Percentiles rank a stretch among this genome's conserved stretches.
phyloP scores from a whole-genome alignment of 139 green algal species.

The Asterochloris sp. region DNA sequence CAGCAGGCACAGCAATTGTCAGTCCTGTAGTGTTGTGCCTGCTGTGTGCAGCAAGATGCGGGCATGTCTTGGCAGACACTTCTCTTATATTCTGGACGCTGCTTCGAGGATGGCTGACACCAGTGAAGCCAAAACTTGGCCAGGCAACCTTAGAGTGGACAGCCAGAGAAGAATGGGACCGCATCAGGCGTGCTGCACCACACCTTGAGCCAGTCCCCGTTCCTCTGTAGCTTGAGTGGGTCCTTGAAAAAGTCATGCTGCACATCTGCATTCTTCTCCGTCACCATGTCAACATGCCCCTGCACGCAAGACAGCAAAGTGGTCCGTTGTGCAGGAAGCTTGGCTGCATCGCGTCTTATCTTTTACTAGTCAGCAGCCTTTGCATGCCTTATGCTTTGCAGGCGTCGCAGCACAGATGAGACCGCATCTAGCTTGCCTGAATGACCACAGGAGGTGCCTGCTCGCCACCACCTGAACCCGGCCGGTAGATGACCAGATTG shows the following conservation, averaged over 20 bases:
- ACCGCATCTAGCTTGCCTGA: slow-evolving; percentile 32
- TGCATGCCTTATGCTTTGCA: too few relatives aligned
- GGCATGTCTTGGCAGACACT: too few relatives aligned
- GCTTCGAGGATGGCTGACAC: background rate
- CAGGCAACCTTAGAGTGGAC: too few relatives aligned
- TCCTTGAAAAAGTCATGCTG: slow-evolving; percentile 62
- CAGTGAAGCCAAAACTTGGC: background rate
- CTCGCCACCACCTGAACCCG: slow-evolving; percentile 57
- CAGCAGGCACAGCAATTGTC: background rate
- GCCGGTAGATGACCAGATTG: slow-evolving; percentile 67
- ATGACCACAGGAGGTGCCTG: slow-evolving; percentile 58
- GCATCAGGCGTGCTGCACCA: background rate
- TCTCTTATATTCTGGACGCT: too few relatives aligned
- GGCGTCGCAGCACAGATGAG: background rate
- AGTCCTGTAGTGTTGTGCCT: too few relatives aligned
- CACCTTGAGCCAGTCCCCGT: slow-evolving; percentile 63
- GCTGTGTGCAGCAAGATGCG: too few relatives aligned
- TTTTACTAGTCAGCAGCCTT: too few relatives aligned
- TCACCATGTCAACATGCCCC: slow-evolving; percentile 74
- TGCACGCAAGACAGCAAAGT: slow-evolving; percentile 10
- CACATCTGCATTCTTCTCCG: slow-evolving; percentile 56
- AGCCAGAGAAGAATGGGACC: background rate
- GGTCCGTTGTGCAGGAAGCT: background rate
- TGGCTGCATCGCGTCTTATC: too few relatives aligned
- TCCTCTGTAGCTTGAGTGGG: slow-evolving; percentile 39